Base-by-base conservation (phyloP, 2,329 filamentous ascomycete genomes). In the Xylariales sp. region DNA sequence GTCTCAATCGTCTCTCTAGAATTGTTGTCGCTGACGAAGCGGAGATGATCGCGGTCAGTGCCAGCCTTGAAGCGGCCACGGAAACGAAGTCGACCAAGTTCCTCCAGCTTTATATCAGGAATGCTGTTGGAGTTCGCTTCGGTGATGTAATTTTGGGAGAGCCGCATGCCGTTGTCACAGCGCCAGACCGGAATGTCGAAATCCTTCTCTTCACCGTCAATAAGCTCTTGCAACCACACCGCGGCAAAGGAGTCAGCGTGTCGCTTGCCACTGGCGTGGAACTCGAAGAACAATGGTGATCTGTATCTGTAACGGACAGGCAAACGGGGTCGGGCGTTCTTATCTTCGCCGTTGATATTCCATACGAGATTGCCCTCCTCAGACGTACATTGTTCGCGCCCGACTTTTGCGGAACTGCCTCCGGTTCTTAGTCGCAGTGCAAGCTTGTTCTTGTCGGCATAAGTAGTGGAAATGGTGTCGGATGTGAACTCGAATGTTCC, bases 91-190 rank as follows among this genome's bases (percentile, higher is more conserved):
- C 89, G 82, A 1, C 91, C 91, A 27, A 95, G 70, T 59, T 93
- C 84, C 46, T 86, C 73, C 10, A 95, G 72, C 33, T 88, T 76
- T 2, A 95, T 72, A 32, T 89, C 86, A 0, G 87, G 84, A 10
- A 88, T 74, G 2, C 75, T 66, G 8, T 71, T 64, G 59, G 77
- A 82, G 56, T 93, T 95, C 14, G 82, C 73, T 46, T 89, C 80
- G 0, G 88, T 95, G 54, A 96, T 85, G 62, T 91, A 96, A 59
- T 95, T 97, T 58, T 97, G 91, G 1, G 86, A 87, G 9, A 97
- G 70, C 4, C 91, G 80, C 46, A 78, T 70, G 0, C 82, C 73
- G 43, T 86, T 85, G 52, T 85, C 74, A 18, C 89, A 95, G 38
- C 76, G 82, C 86, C 89, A 97, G 43, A 98, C 84, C 0, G 91